Conservation (phyloP, 441 rosid genomes). For the Erysimum cheiri region DNA sequence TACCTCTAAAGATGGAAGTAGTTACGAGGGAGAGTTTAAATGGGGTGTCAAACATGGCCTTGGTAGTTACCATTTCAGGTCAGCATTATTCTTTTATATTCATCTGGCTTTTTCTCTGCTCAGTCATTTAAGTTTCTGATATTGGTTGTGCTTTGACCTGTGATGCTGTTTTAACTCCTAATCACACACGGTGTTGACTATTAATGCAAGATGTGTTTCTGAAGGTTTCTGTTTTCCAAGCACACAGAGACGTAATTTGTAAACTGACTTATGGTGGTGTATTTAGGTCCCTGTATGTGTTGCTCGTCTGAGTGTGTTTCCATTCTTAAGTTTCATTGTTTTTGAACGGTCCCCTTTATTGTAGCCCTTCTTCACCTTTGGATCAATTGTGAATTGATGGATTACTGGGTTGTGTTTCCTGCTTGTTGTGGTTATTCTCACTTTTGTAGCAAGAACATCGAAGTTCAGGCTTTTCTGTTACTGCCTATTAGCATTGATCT, state of each 20-base stretch:
- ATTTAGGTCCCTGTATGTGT: conserved; percentile 4
- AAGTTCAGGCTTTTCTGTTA: neutral
- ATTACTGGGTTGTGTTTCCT: neutral
- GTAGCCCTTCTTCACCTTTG: neutral
- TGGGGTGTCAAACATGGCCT: conserved; percentile 71
- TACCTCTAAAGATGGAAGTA: conserved; percentile 64
- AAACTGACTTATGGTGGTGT: neutral
- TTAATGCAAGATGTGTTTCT: too few species aligned
- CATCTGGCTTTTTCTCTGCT: neutral
- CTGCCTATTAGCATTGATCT: neutral
- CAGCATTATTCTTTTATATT: conserved; percentile 10
- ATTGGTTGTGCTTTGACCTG: conserved; percentile 15
- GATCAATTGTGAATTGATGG: neutral
- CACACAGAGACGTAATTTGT: neutral
- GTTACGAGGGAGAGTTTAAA: conserved; percentile 65
- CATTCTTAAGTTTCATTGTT: neutral
- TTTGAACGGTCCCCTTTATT: neutral
- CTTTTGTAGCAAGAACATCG: too few species aligned
- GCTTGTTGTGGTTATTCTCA: neutral
- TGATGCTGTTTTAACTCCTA: neutral
- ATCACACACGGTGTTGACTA: neutral
- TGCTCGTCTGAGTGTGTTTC: conserved; percentile 7
- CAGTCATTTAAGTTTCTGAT: conserved; percentile 6
- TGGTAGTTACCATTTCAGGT: conserved; percentile 73
- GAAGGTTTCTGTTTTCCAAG: neutral